Conservation (phyloP, 352 stramenopile species). For the Aphanomyces invadans region DNA sequence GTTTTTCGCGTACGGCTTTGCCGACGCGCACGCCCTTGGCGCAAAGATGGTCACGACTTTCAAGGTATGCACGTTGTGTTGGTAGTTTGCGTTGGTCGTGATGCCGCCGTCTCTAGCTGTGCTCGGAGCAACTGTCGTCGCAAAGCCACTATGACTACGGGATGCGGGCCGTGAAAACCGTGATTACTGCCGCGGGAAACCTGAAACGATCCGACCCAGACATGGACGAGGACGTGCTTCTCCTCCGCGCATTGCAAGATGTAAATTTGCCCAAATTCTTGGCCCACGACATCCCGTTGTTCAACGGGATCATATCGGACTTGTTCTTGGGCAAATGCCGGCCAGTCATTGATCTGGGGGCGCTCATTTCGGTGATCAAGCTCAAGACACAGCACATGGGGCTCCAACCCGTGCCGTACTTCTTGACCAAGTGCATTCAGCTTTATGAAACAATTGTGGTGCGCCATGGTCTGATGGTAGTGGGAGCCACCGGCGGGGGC, state of each 20-base stretch:
- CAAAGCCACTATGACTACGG: conserved; percentile 90
- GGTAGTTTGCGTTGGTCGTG: neutral
- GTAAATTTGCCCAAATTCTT: conserved; percentile 96
- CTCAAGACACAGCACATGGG: conserved; percentile 71
- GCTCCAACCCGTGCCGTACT: conserved; percentile 86
- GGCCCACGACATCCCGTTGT: conserved; percentile 91
- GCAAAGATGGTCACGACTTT: conserved; percentile 87
- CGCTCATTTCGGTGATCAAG: conserved; percentile 86
- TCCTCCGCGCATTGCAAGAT: conserved; percentile 91
- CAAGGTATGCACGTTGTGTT: conserved; percentile 32
- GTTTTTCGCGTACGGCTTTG: conserved; percentile 85
- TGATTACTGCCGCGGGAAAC: conserved; percentile 83
- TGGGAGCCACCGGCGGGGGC: conserved; percentile 84
- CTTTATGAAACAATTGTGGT: conserved; percentile 93
- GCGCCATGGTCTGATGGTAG: conserved; percentile 94
- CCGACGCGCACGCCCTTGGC: conserved; percentile 40
- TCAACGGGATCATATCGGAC: conserved; percentile 93
- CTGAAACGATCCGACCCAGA: conserved; percentile 88
- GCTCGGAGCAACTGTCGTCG: conserved; percentile 81
- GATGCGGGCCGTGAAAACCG: conserved; percentile 86
- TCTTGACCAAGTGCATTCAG: conserved; percentile 92
- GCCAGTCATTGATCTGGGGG: conserved; percentile 77
- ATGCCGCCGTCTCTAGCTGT: conserved; percentile 33
- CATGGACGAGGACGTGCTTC: conserved; percentile 89
- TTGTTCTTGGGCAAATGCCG: conserved; percentile 90